Percentiles rank a stretch among this genome's conserved stretches.
Conservation (phyloP, 352 stramenopile species). For the Pythium pyrilobum region DNA sequence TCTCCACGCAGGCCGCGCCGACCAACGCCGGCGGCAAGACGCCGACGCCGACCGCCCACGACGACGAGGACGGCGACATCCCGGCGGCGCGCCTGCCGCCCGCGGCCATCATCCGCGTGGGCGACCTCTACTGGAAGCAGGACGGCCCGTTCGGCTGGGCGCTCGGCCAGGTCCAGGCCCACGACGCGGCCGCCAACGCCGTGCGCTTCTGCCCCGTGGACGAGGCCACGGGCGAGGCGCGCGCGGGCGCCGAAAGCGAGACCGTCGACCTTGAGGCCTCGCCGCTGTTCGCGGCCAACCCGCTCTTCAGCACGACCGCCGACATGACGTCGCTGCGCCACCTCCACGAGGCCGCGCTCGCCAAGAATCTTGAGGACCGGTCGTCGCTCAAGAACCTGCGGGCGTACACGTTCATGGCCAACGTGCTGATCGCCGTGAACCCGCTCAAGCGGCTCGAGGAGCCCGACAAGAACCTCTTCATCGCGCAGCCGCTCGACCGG, state of each 20-base stretch:
- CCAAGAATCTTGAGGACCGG: constrained; percentile 87
- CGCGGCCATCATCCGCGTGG: constrained; percentile 35
- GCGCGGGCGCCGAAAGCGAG: constrained; percentile 21
- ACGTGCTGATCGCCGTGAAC: constrained; percentile 85
- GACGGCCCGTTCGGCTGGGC: constrained; percentile 55
- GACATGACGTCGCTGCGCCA: constrained; percentile 85
- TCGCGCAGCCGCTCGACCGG: constrained; percentile 54
- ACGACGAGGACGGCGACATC: background rate
- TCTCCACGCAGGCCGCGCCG: background rate
- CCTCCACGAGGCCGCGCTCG: constrained; percentile 77
- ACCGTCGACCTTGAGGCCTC: constrained; percentile 34
- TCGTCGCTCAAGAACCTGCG: constrained; percentile 63
- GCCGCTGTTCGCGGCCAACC: constrained; percentile 67
- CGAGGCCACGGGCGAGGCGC: constrained; percentile 52
- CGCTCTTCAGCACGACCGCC: constrained; percentile 59
- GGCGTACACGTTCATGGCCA: constrained; percentile 86
- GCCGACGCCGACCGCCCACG: background rate
- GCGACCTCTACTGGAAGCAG: constrained; percentile 82
- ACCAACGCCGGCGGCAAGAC: background rate
- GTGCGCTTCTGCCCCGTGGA: constrained; percentile 55
- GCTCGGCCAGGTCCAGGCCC: constrained; percentile 60
- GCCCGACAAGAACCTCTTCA: constrained; percentile 65
- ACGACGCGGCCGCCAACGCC: constrained; percentile 27
- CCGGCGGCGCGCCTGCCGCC: constrained; percentile 2
- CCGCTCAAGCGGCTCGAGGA: constrained; percentile 69